Conservation (phyloP, 352 stramenopile genomes). For the Aphanomyces cochlioides region DNA sequence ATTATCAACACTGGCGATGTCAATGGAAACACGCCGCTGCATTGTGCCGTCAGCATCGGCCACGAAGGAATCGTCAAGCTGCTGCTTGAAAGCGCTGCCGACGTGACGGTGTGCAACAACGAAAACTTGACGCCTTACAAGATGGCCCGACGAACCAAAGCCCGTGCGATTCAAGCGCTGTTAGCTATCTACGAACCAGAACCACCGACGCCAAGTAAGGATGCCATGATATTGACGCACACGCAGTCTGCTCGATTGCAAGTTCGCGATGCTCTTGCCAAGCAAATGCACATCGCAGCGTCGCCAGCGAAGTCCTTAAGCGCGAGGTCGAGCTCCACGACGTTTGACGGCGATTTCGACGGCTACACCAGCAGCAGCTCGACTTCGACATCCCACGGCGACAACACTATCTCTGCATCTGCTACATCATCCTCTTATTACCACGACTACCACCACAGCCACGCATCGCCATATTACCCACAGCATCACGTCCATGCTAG, state of each 20-base stretch:
- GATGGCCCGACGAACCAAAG: conserved; percentile 43
- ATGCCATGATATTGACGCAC: not conserved
- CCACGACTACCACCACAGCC: not conserved
- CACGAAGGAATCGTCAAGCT: conserved; percentile 63
- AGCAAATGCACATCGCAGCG: conserved; percentile 5
- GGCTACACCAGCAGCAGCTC: conserved; percentile 29
- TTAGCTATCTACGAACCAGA: conserved; percentile 29
- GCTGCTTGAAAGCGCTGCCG: conserved; percentile 68
- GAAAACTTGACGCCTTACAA: conserved; percentile 64
- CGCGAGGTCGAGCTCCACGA: conserved; percentile 7
- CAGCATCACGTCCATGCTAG: not conserved
- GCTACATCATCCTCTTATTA: not conserved
- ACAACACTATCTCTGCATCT: not conserved
- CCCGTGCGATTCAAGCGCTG: conserved; percentile 28
- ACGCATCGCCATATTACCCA: not conserved
- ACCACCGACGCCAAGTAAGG: conserved; percentile 7
- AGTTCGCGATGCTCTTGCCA: conserved; percentile 22
- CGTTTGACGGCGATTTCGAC: conserved; percentile 25
- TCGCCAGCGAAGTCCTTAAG: conserved; percentile 23
- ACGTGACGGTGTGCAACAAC: conserved; percentile 57
- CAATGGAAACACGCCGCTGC: conserved; percentile 69
- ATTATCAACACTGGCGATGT: conserved; percentile 73
- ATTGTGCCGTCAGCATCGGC: conserved; percentile 64
- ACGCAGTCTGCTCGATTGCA: conserved; percentile 18
- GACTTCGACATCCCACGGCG: conserved; percentile 9